A percentile compares a stretch with the other conserved stretches of the same genome.
phyloP scores from a whole-genome alignment of 1,284 basidiomycete species.

The Cutaneotrichosporon dermatis region DNA sequence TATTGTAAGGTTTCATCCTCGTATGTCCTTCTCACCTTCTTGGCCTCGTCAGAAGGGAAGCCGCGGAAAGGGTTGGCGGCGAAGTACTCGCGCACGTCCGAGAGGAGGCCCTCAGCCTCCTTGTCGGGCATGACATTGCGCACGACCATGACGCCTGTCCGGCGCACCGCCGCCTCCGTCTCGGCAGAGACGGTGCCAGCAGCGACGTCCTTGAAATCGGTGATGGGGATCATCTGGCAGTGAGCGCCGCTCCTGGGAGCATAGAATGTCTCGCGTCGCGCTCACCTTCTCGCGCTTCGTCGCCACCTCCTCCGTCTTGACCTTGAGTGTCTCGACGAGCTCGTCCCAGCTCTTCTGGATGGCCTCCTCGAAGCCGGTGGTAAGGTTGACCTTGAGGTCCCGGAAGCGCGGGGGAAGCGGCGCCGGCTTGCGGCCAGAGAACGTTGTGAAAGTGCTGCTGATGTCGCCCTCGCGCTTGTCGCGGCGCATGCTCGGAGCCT shows the following conservation, averaged over 20 bases:
- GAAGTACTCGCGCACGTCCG: no score
- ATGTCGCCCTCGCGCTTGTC: neutral
- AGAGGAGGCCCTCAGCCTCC: no score
- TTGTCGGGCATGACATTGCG: no score
- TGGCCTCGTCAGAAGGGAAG: no score
- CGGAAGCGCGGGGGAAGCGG: slow-evolving; percentile 5
- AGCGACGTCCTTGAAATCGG: neutral
- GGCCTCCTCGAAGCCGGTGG: slow-evolving; percentile 10
- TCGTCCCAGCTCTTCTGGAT: slow-evolving; percentile 12
- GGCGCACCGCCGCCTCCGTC: neutral
- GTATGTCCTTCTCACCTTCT: no score
- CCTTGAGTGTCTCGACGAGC: slow-evolving; percentile 11
- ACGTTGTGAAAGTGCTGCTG: slow-evolving; percentile 3
- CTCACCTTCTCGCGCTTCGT: slow-evolving; percentile 6
- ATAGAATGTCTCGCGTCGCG: neutral
- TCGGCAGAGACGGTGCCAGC: neutral
- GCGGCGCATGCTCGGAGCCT: neutral
- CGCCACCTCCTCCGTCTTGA: slow-evolving; percentile 10
- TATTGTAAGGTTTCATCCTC: no score
- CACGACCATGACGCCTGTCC: neutral
- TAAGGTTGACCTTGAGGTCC: slow-evolving; percentile 10
- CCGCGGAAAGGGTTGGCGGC: no score
- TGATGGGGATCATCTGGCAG: neutral
- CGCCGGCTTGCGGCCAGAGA: slow-evolving; percentile 5
- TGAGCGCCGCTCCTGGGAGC: neutral